These are phyloP conservation scores for Lentithecium fluviatile DNA, from an alignment of 495 filamentous ascomycete species.

Conservation along the genomic window DNA sequence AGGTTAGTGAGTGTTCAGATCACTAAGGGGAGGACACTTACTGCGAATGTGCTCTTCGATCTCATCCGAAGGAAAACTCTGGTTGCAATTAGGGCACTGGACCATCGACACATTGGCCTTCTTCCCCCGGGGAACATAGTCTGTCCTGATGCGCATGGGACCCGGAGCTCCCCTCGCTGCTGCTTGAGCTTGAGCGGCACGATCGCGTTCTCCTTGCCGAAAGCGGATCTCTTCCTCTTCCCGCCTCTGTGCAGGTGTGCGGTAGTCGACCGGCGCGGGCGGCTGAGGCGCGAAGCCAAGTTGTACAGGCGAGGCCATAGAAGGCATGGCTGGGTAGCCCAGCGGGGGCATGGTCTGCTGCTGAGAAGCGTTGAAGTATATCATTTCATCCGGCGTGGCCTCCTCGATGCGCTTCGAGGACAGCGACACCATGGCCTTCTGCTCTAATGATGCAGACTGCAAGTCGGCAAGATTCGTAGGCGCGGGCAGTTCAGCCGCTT, in stretches of 20 bases:
- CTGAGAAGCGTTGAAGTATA: conserved; percentile 34
- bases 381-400: conserved; percentile 82
- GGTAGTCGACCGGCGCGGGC: conserved; percentile 10
- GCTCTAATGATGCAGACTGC: conserved; percentile 89
- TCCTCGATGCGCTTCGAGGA: conserved; percentile 81
- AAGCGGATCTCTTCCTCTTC: conserved; percentile 67
- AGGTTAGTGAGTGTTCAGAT: conserved; percentile 13
- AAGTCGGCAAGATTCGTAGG: conserved; percentile 87
- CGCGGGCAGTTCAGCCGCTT: conserved; percentile 79
- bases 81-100: conserved; percentile 90
- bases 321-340: conserved; percentile 9
- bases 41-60: conserved; percentile 92
- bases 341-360: background rate
- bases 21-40: conserved; percentile 41
- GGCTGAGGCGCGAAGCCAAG: conserved; percentile 19
- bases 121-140: conserved; percentile 84
- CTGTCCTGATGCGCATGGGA: conserved; percentile 90
- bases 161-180: conserved; percentile 66
- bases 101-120: conserved; percentile 64
- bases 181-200: conserved; percentile 74
- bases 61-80: conserved; percentile 81
- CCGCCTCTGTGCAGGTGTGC: conserved; percentile 46
- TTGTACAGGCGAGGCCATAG: conserved; percentile 41
- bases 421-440: conserved; percentile 87
- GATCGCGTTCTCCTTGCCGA: conserved; percentile 64